Conservation (phyloP, 225 moss, liverwort and hornwort genomes). For the Physcomitrellopsis africana region DNA sequence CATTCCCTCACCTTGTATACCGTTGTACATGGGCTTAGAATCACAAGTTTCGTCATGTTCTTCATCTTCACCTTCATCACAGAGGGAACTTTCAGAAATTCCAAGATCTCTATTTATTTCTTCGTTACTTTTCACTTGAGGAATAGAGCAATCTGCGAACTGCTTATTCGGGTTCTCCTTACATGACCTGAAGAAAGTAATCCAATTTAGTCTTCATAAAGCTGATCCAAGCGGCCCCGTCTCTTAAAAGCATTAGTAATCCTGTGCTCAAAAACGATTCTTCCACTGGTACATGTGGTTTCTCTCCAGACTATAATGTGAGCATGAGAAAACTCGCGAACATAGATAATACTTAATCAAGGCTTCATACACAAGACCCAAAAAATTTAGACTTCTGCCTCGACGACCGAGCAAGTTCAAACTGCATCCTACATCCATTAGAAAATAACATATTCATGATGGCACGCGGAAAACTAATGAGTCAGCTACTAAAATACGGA, state of each 20-base stretch:
- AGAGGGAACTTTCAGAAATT: constrained; percentile 82
- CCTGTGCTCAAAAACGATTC: neutral
- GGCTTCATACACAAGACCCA: too few species aligned
- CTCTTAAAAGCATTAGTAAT: constrained; percentile 1
- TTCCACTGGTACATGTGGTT: too few species aligned
- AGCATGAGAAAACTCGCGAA: neutral
- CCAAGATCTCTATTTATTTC: constrained; percentile 88
- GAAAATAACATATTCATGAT: neutral
- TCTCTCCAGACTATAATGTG: too few species aligned
- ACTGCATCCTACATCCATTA: constrained; percentile 1
- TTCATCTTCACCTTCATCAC: constrained; percentile 80
- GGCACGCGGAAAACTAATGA: neutral
- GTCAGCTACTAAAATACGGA: constrained; percentile 20
- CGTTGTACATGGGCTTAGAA: constrained; percentile 70
- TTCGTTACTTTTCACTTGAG: constrained; percentile 87
- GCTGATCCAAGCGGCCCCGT: neutral
- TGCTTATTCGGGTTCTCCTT: constrained; percentile 80
- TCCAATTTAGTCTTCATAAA: neutral
- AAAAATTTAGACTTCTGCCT: neutral
- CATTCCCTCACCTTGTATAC: constrained; percentile 46
- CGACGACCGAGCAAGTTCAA: constrained; percentile 1
- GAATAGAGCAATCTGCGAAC: constrained; percentile 76
- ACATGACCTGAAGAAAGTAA: constrained; percentile 65
- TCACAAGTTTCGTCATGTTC: constrained; percentile 69
- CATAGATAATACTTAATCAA: too few species aligned